Evolutionary conservation across 352 stramenopile species (phyloP).

Genomic region (Pythium phragmiticola): DNA sequence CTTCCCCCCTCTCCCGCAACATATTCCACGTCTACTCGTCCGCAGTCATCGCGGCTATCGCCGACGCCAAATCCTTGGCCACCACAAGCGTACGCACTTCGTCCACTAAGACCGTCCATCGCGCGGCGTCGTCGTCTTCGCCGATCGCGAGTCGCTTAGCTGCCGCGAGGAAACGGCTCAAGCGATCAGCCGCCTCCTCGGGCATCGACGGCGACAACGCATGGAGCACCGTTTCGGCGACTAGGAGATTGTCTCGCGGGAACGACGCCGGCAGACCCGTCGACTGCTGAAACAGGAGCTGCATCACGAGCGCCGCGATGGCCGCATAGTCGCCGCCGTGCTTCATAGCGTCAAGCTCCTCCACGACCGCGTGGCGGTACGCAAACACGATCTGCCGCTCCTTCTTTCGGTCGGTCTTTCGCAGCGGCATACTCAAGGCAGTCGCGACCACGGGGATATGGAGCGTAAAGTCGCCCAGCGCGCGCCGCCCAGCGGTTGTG

Average conservation of each 20-base stretch:
- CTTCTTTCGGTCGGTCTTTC: slow-evolving; percentile 82
- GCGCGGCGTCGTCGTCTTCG: slow-evolving; percentile 11
- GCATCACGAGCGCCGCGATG: slow-evolving; percentile 33
- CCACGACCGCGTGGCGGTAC: slow-evolving; percentile 52
- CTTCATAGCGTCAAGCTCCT: slow-evolving; percentile 35
- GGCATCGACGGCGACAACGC: slow-evolving; percentile 31
- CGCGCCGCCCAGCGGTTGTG: slow-evolving; percentile 51
- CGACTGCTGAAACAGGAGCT: slow-evolving; percentile 75
- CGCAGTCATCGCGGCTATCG: neutral
- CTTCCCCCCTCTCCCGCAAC: neutral
- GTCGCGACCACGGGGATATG: slow-evolving; percentile 59
- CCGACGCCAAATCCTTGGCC: slow-evolving; percentile 25
- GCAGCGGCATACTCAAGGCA: slow-evolving; percentile 70
- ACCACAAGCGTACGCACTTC: slow-evolving; percentile 22
- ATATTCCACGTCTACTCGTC: slow-evolving; percentile 4
- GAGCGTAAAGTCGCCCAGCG: slow-evolving; percentile 57
- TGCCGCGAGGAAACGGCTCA: slow-evolving; percentile 12
- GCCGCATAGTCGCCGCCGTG: slow-evolving; percentile 28
- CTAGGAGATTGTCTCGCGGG: slow-evolving; percentile 34
- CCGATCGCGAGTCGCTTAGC: slow-evolving; percentile 13
- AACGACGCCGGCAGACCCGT: slow-evolving; percentile 52
- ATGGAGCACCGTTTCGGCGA: slow-evolving; percentile 42
- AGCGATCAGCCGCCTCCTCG: neutral
- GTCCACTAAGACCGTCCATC: slow-evolving; percentile 16
- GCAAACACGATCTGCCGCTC: slow-evolving; percentile 70